phyloP scores from a whole-genome alignment of 2,329 filamentous ascomycete species.

The Sporothrix phasma region DNA sequence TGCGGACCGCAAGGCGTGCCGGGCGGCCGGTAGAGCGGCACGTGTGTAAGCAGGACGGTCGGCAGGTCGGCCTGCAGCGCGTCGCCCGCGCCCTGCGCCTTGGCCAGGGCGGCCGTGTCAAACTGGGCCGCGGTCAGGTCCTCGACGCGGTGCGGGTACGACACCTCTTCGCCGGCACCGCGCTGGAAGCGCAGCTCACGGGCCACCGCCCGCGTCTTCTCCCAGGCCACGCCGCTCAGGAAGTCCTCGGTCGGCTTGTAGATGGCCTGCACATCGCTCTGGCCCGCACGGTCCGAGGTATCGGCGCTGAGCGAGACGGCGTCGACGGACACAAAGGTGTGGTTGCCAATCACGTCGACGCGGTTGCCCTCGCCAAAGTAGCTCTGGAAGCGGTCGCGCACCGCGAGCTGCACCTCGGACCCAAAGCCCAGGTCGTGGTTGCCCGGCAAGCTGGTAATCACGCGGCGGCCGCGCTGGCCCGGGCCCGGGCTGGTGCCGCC shows the following conservation, averaged over 20 bases:
- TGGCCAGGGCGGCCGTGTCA: conserved; percentile 16
- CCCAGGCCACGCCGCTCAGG: conserved; percentile 52
- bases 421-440: conserved; percentile 95
- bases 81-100: conserved; percentile 14
- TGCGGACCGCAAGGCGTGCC: conserved; percentile 81
- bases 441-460: conserved; percentile 79
- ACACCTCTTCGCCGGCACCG: conserved; percentile 46
- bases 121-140: conserved; percentile 42
- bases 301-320: conserved; percentile 75
- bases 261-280: conserved; percentile 48
- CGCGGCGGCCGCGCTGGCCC: conserved; percentile 59
- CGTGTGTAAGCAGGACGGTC: conserved; percentile 81
- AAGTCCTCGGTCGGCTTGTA: conserved; percentile 72
- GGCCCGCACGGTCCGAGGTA: conserved; percentile 40
- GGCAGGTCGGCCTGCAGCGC: conserved; percentile 56
- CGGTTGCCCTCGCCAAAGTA: conserved; percentile 90
- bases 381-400: conserved; percentile 72
- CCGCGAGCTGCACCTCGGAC: conserved; percentile 66
- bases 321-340: conserved; percentile 89
- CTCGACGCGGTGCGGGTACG: conserved; percentile 50
- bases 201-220: conserved; percentile 58
- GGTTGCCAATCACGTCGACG: conserved; percentile 86
- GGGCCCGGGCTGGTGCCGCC: conserved; percentile 40
- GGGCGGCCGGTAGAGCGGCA: conserved; percentile 73
- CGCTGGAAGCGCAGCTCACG: conserved; percentile 58